Evolutionary conservation across 2,329 filamentous ascomycete species (phyloP).

Genomic region (Gliomastix tumulicola): DNA sequence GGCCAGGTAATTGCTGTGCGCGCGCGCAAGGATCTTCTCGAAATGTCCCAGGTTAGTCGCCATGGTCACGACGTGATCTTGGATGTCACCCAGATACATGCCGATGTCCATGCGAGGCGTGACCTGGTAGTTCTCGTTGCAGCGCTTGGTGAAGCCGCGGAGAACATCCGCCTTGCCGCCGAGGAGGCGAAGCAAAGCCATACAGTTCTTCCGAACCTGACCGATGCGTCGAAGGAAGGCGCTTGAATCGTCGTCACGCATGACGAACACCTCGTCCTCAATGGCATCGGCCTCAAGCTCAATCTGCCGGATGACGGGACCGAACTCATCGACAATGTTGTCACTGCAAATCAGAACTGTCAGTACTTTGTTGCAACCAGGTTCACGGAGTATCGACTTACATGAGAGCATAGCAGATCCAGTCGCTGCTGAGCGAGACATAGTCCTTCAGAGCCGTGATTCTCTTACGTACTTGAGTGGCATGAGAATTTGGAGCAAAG

Average conservation of each 20-base stretch:
- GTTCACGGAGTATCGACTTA: conserved; percentile 45
- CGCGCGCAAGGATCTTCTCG: conserved; percentile 92
- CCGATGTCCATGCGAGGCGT: conserved; percentile 95
- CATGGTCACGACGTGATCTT: conserved; percentile 99
- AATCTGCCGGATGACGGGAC: conserved; percentile 78
- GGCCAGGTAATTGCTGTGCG: conserved; percentile 93
- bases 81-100: conserved; percentile 93
- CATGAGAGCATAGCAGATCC: conserved; percentile 99
- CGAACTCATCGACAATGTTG: conserved; percentile 95
- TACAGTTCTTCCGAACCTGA: conserved; percentile 86
- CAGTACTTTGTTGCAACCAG: conserved; percentile 9
- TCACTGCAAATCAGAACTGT: conserved; percentile 49
- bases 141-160: conserved; percentile 94
- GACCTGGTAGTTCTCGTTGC: conserved; percentile 94
- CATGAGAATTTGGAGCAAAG: conserved; percentile 81
- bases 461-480: conserved; percentile 80
- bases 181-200: conserved; percentile 85
- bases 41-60: conserved; percentile 94
- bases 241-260: conserved; percentile 83
- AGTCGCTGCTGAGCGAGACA: conserved; percentile 88
- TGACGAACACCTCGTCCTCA: conserved; percentile 91
- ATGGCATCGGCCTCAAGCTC: conserved; percentile 87
- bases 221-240: conserved; percentile 84
- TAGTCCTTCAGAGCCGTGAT: conserved; percentile 93
- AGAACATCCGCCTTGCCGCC: conserved; percentile 98